A percentile compares a stretch with the other conserved stretches of the same genome.
Conservation (phyloP, 2,329 filamentous ascomycete species). For the Fusarium agapanthi region DNA sequence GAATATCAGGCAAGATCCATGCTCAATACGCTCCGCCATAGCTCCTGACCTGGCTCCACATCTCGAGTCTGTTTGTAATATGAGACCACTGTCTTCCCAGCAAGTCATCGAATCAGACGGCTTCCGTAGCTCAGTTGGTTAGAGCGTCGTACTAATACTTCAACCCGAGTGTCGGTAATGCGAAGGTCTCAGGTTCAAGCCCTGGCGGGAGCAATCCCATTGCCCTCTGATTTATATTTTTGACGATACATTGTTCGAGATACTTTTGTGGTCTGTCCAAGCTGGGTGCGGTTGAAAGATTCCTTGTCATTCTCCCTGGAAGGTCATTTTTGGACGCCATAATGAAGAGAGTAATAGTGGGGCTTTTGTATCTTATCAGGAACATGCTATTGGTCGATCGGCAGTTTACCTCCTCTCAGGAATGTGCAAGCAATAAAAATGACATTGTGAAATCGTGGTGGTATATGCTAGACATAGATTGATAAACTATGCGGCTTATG, state of each 20-base stretch:
- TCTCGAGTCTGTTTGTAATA: fast-evolving
- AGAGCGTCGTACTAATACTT: not conserved
- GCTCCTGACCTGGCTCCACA: not conserved
- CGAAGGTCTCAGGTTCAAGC: not conserved
- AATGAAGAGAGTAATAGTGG: not conserved
- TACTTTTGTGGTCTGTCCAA: too few species aligned
- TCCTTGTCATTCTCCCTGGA: not conserved
- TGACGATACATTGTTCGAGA: not conserved
- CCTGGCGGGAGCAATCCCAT: not conserved
- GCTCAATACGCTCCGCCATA: fast-evolving
- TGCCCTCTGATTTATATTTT: not conserved
- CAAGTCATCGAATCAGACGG: not conserved
- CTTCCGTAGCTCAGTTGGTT: not conserved
- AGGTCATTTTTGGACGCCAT: not conserved
- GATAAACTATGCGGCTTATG: fast-evolving
- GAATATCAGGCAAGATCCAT: too few species aligned
- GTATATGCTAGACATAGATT: fast-evolving
- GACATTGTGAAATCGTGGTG: fast-evolving
- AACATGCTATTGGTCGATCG: too few species aligned
- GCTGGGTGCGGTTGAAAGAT: fast-evolving
- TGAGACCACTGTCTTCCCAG: fast-evolving
- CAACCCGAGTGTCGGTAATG: not conserved
- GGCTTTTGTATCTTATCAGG: fast-evolving
- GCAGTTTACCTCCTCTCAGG: fast-evolving
- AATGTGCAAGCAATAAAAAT: not conserved